Evolutionary conservation across 164 flowering plant species (phyloP).

Genomic region (Aristolochia contorta): DNA sequence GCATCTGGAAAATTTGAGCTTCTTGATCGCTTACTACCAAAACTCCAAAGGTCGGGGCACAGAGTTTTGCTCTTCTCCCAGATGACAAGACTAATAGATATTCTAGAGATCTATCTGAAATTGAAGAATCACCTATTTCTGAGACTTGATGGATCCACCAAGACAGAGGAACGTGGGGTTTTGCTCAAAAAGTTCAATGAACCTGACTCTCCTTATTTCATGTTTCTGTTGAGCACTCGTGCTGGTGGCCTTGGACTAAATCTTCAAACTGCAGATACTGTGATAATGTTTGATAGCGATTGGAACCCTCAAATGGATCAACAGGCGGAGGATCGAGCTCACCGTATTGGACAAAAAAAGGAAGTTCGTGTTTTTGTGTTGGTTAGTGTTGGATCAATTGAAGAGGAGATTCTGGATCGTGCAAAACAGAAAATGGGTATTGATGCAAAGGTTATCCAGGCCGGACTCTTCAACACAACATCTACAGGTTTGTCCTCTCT

Average conservation of each 20-base stretch:
- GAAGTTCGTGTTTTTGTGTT: conserved; percentile 94
- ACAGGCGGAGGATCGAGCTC: conserved; percentile 98
- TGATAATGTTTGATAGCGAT: conserved; percentile 92
- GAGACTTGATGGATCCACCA: conserved; percentile 89
- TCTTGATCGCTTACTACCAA: conserved; percentile 96
- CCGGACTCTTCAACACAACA: conserved; percentile 94
- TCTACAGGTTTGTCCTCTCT: conserved; percentile 72
- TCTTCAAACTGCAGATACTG: conserved; percentile 94
- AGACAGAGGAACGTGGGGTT: conserved; percentile 82
- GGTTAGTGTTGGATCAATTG: conserved; percentile 96
- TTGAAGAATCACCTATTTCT: conserved; percentile 60
- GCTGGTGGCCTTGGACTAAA: conserved; percentile 99
- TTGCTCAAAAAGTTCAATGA: conserved; percentile 78
- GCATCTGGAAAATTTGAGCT: conserved; percentile 98
- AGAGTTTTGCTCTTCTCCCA: conserved; percentile 92
- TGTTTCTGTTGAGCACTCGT: conserved; percentile 95
- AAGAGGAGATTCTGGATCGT: conserved; percentile 92
- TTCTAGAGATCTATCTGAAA: conserved; percentile 72
- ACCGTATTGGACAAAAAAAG: conserved; percentile 95
- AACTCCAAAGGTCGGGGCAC: conserved; percentile 76
- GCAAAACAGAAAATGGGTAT: conserved; percentile 99
- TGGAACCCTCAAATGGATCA: conserved; percentile 99
- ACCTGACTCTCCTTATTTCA: conserved; percentile 80
- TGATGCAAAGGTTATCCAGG: conserved; percentile 98
- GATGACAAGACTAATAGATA: conserved; percentile 86